phyloP scores from a whole-genome alignment of 768 basidiomycete species.

The Tulasnella calospora region DNA sequence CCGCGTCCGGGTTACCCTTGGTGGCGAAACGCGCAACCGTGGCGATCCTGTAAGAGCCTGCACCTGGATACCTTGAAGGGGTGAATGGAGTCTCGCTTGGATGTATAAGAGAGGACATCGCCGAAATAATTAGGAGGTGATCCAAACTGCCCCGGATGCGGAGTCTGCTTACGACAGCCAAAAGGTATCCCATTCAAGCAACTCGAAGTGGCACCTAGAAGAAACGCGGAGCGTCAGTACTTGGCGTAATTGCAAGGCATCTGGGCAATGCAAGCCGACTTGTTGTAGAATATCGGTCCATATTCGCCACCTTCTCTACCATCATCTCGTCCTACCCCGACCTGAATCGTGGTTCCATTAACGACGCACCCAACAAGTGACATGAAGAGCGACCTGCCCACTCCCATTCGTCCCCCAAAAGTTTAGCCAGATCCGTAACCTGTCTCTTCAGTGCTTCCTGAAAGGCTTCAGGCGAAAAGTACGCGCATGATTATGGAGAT shows the following conservation, averaged over 20 bases:
- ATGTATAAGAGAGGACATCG: background rate
- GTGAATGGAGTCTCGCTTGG: conserved; percentile 45
- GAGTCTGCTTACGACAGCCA: conserved; percentile 49
- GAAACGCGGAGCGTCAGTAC: background rate
- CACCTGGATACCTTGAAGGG: conserved; percentile 48
- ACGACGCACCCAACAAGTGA: background rate
- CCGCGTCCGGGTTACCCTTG: conserved; percentile 14
- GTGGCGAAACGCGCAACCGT: conserved; percentile 42
- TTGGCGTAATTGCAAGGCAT: background rate
- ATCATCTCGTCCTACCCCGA: conserved; percentile 61
- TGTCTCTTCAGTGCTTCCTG: conserved; percentile 50
- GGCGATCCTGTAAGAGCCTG: conserved; percentile 49
- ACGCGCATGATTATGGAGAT: background rate
- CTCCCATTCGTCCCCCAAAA: conserved; percentile 52
- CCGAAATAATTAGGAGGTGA: background rate
- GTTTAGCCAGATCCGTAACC: conserved; percentile 50
- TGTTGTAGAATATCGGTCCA: conserved; percentile 58
- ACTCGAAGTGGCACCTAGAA: conserved; percentile 2
- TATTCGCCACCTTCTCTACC: conserved; percentile 54
- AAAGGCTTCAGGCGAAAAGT: conserved; percentile 21
- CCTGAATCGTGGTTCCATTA: conserved; percentile 32
- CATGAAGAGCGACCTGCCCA: conserved; percentile 41
- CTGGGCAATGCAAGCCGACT: conserved; percentile 31
- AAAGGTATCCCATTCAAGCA: conserved; percentile 43
- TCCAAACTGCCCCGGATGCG: background rate